phyloP scores from a whole-genome alignment of 2,329 filamentous ascomycete species.

The Neopestalotiopsis clavispora region DNA sequence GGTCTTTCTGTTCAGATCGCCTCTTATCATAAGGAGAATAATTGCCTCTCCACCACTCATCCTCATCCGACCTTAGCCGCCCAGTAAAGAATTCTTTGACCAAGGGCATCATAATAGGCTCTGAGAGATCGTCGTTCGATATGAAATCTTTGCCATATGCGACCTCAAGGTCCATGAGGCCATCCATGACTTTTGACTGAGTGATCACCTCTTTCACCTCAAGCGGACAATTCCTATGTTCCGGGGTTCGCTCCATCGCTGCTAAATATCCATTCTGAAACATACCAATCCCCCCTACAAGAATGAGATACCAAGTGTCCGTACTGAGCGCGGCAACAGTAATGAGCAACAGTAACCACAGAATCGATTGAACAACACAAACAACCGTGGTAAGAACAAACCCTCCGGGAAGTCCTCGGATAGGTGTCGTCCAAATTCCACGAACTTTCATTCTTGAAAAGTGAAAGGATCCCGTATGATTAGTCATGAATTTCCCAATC shows the following conservation, averaged over 20 bases:
- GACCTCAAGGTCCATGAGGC: slow-evolving; percentile 9
- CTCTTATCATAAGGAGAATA: neutral
- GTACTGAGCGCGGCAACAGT: slow-evolving; percentile 18
- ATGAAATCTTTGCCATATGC: neutral
- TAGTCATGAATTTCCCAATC: neutral
- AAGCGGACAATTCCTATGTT: slow-evolving; percentile 20
- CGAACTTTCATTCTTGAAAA: neutral
- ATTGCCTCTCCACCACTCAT: neutral
- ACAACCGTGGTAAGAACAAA: neutral
- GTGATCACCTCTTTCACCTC: slow-evolving; percentile 18
- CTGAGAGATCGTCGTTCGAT: neutral
- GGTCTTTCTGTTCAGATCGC: neutral
- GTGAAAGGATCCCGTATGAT: neutral
- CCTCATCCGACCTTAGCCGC: neutral
- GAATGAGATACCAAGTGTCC: slow-evolving; percentile 26
- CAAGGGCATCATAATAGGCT: neutral
- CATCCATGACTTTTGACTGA: slow-evolving; percentile 2
- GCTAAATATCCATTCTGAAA: slow-evolving; percentile 24
- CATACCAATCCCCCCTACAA: slow-evolving; percentile 22
- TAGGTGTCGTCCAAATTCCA: neutral
- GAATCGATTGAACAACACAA: slow-evolving; percentile 7
- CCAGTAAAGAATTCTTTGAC: slow-evolving; percentile 1
- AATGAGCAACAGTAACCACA: slow-evolving; percentile 23
- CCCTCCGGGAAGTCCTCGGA: neutral
- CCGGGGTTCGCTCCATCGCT: slow-evolving; percentile 19